Evolutionary conservation across 2,329 filamentous ascomycete genomes (phyloP), one percentile per base, ranked within the genome.

Genomic region (Fusarium veterinarium): DNA sequence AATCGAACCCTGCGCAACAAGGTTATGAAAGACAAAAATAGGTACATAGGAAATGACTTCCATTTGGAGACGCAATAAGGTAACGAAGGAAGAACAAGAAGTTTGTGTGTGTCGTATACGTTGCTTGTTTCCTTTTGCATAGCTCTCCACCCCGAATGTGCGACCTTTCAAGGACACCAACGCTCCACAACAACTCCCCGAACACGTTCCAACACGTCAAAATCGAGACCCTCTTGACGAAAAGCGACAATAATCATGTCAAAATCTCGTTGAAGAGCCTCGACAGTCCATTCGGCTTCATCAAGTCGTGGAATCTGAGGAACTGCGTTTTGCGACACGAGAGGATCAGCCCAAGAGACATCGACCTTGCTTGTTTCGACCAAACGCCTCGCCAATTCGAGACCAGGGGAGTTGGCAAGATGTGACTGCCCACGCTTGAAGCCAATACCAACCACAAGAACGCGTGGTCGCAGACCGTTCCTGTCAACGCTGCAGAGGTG

Each of bases 341-440:
- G 69, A 4, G 84, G 81, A 69, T 87, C 85, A 8, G 79, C 81
- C 80, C 84, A 87, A 51, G 76, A 69, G 37, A 87, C 82, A n/a
- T 85, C 76, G 17, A 83, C 81, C 60, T 81, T 79, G 49, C 80
- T 71, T 4, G 81, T 81, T 40, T 81, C 51, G 3, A 80, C 72
- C 5, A 85, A 77, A 44, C 74, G 81, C 62, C 80, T 82, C 35
- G 83, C 81, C 10, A 86, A 74, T 56, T 83, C 83, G 5, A 86
- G 76, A 3, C 85, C 84, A 0, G 86, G 86, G 0, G 86, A 87
- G 71, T 86, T 85, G 63, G 81, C 83, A 6, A 87, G 76, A 51
- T 84, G 82, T 0, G 83, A 81, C 70, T 88, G 86, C 6, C 86
- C 86, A 10, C 80, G 76, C 75, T 88, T 88, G 79, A 88, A 88